These are phyloP conservation scores for Jaltomata sinuosa DNA, from an alignment of 257 asterid genomes.

Conservation along the genomic window DNA sequence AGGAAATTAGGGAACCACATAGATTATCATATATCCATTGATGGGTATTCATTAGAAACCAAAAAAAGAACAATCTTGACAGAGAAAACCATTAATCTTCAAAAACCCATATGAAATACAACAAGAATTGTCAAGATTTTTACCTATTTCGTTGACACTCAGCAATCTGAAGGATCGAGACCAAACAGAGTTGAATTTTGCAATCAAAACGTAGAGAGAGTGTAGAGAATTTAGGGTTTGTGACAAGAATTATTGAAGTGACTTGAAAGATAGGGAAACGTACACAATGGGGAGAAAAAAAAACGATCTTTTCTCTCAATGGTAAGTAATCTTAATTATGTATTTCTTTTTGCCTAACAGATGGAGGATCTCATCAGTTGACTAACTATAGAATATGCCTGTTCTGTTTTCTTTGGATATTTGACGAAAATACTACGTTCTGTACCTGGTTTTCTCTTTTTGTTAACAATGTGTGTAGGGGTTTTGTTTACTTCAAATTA, in stretches of 20 bases:
- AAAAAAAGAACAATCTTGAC: background rate
- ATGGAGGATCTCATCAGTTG: background rate
- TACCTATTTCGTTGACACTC: background rate
- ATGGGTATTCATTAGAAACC: background rate
- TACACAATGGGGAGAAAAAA: background rate
- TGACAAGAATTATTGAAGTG: background rate
- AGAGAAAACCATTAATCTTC: background rate
- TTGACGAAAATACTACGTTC: background rate
- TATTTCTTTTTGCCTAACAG: background rate
- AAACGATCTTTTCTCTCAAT: background rate
- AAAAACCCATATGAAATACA: background rate
- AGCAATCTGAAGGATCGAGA: background rate
- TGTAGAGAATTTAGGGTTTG: background rate
- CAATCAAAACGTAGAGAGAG: background rate
- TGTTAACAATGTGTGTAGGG: too few relatives aligned
- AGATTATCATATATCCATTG: background rate
- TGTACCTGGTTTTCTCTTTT: background rate
- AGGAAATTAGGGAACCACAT: background rate
- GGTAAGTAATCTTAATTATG: background rate
- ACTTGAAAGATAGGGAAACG: background rate
- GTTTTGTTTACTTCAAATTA: too few relatives aligned
- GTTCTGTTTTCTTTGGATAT: background rate
- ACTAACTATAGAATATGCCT: background rate
- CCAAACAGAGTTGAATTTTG: background rate
- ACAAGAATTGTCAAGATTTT: background rate